phyloP scores from a whole-genome alignment of 2,329 filamentous ascomycete species.

The Lachnellula arida region DNA sequence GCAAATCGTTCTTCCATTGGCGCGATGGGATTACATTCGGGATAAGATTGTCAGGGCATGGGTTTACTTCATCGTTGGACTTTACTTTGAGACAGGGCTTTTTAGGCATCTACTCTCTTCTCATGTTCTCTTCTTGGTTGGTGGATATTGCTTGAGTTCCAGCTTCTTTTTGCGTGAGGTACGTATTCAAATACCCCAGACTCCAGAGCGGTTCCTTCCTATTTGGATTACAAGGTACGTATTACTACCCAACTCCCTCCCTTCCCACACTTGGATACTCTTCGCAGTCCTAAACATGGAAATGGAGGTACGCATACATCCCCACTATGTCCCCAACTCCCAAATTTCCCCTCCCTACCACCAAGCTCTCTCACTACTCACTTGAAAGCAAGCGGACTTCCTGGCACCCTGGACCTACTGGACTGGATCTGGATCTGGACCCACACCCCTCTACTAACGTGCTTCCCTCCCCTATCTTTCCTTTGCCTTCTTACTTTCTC shows the following conservation, averaged over 20 bases:
- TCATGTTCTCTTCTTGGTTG: conserved; percentile 16
- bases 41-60: conserved; percentile 1
- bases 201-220: not conserved
- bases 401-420: conserved; percentile 3
- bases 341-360: not conserved
- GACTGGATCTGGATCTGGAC: conserved; percentile 9
- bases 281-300: not conserved
- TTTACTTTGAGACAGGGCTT: conserved; percentile 3
- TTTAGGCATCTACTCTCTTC: conserved; percentile 27
- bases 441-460: not conserved
- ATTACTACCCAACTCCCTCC: not conserved
- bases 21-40: conserved; percentile 2
- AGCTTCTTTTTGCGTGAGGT: conserved; percentile 22
- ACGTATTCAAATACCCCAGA: conserved; percentile 19
- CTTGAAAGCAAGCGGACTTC: conserved; percentile 20
- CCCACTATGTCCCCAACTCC: conserved; percentile 6
- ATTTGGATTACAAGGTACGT: not conserved
- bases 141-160: conserved; percentile 2
- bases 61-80: conserved; percentile 4
- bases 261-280: not conserved
- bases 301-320: conserved; percentile 7
- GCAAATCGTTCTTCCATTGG: conserved; percentile 4
- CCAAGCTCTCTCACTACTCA: conserved; percentile 27
- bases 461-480: not conserved
- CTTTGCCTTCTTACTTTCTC: not conserved